phyloP scores from a whole-genome alignment of 1,284 basidiomycete species.

The Ustanciosporium gigantosporum region DNA sequence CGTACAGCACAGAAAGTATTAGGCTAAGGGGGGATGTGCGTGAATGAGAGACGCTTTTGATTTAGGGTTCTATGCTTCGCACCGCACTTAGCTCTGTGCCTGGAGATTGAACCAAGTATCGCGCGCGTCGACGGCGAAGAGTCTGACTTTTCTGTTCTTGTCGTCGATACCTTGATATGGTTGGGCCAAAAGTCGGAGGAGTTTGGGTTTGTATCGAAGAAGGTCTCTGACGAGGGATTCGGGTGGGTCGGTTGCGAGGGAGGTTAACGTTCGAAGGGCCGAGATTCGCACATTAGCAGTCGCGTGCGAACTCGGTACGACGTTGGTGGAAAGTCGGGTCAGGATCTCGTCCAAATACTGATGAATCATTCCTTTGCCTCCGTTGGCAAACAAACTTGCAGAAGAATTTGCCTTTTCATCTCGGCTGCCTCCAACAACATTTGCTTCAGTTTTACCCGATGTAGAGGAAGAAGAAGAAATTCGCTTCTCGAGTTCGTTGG shows the following conservation, averaged over 20 bases:
- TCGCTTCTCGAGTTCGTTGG: conserved; percentile 65
- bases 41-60: too few relatives aligned
- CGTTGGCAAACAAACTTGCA: neutral
- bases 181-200: conserved; percentile 73
- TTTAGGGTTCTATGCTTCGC: too few relatives aligned
- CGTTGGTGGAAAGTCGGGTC: conserved; percentile 26
- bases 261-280: conserved; percentile 75
- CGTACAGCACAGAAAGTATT: too few relatives aligned
- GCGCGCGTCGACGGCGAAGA: conserved; percentile 49
- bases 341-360: conserved; percentile 25
- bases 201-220: conserved; percentile 49
- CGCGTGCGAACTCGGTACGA: neutral
- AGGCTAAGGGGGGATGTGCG: too few relatives aligned
- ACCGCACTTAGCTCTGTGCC: too few relatives aligned
- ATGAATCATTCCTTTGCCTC: conserved; percentile 10
- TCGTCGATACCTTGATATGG: conserved; percentile 49
- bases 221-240: conserved; percentile 64
- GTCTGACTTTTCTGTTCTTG: conserved; percentile 33
- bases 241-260: conserved; percentile 77
- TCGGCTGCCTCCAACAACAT: too few relatives aligned
- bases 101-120: conserved; percentile 49
- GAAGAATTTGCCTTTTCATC: neutral
- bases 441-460: too few relatives aligned
- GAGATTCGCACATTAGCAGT: conserved; percentile 70
- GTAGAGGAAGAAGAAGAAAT: conserved; percentile 28